These are phyloP conservation scores for Cladorrhinum sp. DNA, from an alignment of 2,329 filamentous ascomycete genomes.

Conservation along the genomic window DNA sequence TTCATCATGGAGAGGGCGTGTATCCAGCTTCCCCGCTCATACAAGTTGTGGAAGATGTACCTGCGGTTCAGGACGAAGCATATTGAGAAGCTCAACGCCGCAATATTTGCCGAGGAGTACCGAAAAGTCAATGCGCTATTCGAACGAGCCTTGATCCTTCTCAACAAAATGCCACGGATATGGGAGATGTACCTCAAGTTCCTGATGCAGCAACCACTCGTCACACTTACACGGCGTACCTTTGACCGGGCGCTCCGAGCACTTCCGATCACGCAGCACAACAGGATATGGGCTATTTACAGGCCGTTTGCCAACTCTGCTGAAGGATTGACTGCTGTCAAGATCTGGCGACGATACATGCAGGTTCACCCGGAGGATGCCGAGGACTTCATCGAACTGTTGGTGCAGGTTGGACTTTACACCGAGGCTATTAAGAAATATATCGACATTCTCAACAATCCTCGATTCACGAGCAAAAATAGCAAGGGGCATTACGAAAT, in stretches of 20 bases:
- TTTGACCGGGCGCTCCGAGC: conserved; percentile 92
- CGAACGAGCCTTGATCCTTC: conserved; percentile 83
- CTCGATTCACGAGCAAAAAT: conserved; percentile 85
- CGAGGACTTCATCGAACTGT: conserved; percentile 90
- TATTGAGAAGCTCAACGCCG: conserved; percentile 77
- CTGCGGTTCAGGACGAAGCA: conserved; percentile 80
- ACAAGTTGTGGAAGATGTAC: conserved; percentile 99
- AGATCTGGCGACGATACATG: conserved; percentile 94
- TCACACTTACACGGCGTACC: conserved; percentile 79
- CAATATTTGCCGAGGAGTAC: conserved; percentile 75
- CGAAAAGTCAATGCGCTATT: conserved; percentile 93
- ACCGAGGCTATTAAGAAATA: conserved; percentile 90
- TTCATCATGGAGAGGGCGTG: conserved; percentile 88
- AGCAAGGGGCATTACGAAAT: conserved; percentile 94
- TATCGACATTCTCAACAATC: conserved; percentile 87
- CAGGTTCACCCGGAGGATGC: conserved; percentile 93
- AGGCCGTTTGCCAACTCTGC: conserved; percentile 87
- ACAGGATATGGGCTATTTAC: conserved; percentile 91
- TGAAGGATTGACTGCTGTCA: conserved; percentile 84
- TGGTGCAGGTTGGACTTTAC: conserved; percentile 77
- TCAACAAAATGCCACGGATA: conserved; percentile 98
- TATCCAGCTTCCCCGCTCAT: conserved; percentile 83
- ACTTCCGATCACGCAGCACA: conserved; percentile 90
- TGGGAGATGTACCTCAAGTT: conserved; percentile 98
- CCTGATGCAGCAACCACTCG: conserved; percentile 83